phyloP scores from a whole-genome alignment of 257 asterid species.

The Solanum habrochaites region DNA sequence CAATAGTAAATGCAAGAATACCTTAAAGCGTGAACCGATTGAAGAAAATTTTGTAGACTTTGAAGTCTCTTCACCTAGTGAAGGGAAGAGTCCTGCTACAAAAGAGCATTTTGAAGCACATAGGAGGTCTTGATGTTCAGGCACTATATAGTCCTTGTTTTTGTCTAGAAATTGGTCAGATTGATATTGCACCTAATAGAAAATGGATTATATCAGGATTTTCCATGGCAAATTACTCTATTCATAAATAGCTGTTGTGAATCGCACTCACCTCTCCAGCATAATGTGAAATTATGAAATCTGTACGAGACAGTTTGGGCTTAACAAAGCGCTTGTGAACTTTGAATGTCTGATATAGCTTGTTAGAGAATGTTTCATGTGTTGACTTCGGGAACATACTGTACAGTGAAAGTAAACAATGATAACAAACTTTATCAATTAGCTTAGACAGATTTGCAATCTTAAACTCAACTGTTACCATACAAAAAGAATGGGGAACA shows the following conservation, averaged over 20 bases:
- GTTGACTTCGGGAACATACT: slow-evolving; percentile 99
- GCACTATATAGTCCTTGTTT: slow-evolving; percentile 95
- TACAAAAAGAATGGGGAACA: background rate
- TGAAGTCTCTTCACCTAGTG: slow-evolving; percentile 57
- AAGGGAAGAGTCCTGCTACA: slow-evolving; percentile 98
- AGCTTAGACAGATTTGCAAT: background rate
- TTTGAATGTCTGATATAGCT: slow-evolving; percentile 92
- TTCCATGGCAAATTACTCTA: background rate
- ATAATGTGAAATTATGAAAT: slow-evolving; percentile 78
- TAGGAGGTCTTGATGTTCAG: slow-evolving; percentile 93
- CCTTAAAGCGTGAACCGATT: slow-evolving; percentile 97
- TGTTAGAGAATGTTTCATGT: slow-evolving; percentile 89
- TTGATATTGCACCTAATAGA: slow-evolving; percentile 80
- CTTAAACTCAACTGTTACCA: background rate
- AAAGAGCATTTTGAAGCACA: slow-evolving; percentile 75
- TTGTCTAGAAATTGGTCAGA: slow-evolving; percentile 95
- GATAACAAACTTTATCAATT: slow-evolving; percentile 2
- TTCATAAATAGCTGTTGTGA: background rate
- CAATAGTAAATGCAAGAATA: slow-evolving; percentile 14
- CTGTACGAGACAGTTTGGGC: slow-evolving; percentile 94
- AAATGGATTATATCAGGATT: slow-evolving; percentile 10
- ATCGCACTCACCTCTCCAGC: slow-evolving; percentile 85
- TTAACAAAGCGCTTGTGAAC: slow-evolving; percentile 81
- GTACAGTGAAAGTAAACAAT: slow-evolving; percentile 23
- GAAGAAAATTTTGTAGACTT: slow-evolving; percentile 96